Evolutionary conservation across 1,284 basidiomycete genomes (phyloP), one percentile per base, ranked within the genome.

Genomic region (Heterobasidion irregulare): DNA sequence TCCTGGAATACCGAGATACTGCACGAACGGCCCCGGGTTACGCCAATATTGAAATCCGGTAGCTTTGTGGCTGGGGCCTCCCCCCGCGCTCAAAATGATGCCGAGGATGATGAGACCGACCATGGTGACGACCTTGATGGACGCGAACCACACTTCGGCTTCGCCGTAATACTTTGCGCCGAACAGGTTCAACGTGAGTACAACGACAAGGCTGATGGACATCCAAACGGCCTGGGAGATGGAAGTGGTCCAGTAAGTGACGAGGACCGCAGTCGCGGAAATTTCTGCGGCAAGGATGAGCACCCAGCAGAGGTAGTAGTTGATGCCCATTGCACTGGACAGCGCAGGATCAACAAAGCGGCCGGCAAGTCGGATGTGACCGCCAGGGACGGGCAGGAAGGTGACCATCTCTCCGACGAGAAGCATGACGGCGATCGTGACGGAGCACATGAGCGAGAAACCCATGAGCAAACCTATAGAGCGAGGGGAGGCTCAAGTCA

Each of bases 311-410:
- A 86, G 88, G 82, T 84, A 85, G 66, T 89, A 89, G 65, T 89
- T 87, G 84, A 86, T 90, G 9, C 86, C 60, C 54, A 61, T 56
- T 7, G 59, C 55, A 64, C 92, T 92, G 0, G 85, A 85, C 57
- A 93, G 76, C 2, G 90, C 86, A 6, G 86, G 84, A 64, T 91
- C 83, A 32, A 92, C 84, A 65, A 92, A 92, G 46, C 88, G 84
- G 60, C 82, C 82, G 4, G 91, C 87, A 44, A 93, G 75, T 52
- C 80, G 85, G 67, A 94, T 88, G 67, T 92, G 91, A 6, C 91
- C 83, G 58, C 83, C 86, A 50, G 68, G 68, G 0, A 78, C 57
- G 8, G 75, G 75, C 15, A 72, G 62, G 56, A 66, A 68, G 1
- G 70, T 63, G n/a, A 67, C 58, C 70, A 70, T 70, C 52, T 70